Percentiles rank a stretch among this genome's conserved stretches.
Conservation (phyloP, 2,329 filamentous ascomycete species). For the Diaporthe citrichinensis region DNA sequence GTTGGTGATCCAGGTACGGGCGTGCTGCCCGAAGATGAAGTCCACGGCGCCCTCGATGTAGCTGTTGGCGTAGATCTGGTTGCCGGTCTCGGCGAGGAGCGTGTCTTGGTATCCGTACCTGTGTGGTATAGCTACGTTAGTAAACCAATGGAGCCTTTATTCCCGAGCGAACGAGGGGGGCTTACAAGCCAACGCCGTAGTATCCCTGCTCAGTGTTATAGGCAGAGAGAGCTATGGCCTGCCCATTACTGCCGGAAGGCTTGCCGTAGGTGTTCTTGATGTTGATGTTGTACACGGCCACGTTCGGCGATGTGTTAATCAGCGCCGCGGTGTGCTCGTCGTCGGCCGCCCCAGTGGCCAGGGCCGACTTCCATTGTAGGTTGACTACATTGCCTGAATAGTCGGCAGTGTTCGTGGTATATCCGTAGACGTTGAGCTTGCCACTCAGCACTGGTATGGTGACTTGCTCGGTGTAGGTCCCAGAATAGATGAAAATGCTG, state of each 20-base stretch:
- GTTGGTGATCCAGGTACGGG: slow-evolving; percentile 66
- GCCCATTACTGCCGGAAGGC: slow-evolving; percentile 52
- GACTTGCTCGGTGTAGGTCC: slow-evolving; percentile 72
- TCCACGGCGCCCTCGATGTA: slow-evolving; percentile 70
- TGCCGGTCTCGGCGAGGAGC: slow-evolving; percentile 62
- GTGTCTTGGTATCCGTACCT: slow-evolving; percentile 70
- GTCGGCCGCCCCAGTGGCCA: slow-evolving; percentile 36
- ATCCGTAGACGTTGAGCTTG: slow-evolving; percentile 67
- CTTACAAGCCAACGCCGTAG: slow-evolving; percentile 65
- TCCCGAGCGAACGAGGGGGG: slow-evolving; percentile 42
- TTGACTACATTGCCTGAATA: slow-evolving; percentile 63
- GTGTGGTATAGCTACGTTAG: not conserved
- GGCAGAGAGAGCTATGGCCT: slow-evolving; percentile 68
- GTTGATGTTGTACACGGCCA: slow-evolving; percentile 71
- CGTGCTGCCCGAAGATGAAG: slow-evolving; percentile 72
- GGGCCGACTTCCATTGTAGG: slow-evolving; percentile 35
- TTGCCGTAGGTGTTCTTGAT: slow-evolving; percentile 62
- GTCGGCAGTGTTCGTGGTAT: slow-evolving; percentile 60
- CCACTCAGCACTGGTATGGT: slow-evolving; percentile 62
- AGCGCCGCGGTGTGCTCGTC: slow-evolving; percentile 58
- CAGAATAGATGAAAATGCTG: slow-evolving; percentile 49
- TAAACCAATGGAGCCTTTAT: not conserved
- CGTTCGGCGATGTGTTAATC: slow-evolving; percentile 58
- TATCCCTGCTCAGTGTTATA: slow-evolving; percentile 66
- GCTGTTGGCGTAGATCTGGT: slow-evolving; percentile 67